These are phyloP conservation scores for Coemansia sp. DNA, from an alignment of 192 early-diverging fungal species.

Conservation along the genomic window DNA sequence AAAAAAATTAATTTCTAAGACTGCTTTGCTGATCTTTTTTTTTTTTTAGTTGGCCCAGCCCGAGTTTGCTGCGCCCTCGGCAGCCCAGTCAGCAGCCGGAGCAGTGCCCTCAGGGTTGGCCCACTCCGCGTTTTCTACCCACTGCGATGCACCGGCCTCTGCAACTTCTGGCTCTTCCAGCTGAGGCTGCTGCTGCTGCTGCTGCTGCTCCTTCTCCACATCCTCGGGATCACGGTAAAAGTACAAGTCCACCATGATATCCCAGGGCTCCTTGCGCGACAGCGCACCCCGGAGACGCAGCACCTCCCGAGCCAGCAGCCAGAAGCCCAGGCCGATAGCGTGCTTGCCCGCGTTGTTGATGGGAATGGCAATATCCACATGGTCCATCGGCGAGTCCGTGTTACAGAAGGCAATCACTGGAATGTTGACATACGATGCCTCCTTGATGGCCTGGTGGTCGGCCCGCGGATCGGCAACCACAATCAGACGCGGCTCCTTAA, in stretches of 20 bases:
- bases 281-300: constrained; percentile 95
- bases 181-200: constrained; percentile 58
- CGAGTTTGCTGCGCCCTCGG: constrained; percentile 53
- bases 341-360: constrained; percentile 99
- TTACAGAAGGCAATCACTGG: constrained; percentile 99
- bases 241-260: constrained; percentile 99
- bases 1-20: neutral
- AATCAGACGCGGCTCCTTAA: constrained; percentile 98
- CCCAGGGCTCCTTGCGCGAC: constrained; percentile 80
- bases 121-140: constrained; percentile 54
- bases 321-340: constrained; percentile 96
- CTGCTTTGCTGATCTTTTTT: neutral
- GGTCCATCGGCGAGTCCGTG: constrained; percentile 91
- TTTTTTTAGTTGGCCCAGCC: constrained; percentile 14
- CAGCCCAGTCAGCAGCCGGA: constrained; percentile 63
- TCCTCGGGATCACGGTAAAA: constrained; percentile 99
- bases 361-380: constrained; percentile 98
- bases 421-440: constrained; percentile 99
- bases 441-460: constrained; percentile 97
- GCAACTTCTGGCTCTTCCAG: constrained; percentile 47
- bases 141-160: constrained; percentile 34
- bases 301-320: constrained; percentile 97
- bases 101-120: constrained; percentile 32
- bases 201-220: constrained; percentile 87
- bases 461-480: constrained; percentile 97